These are phyloP conservation scores for Anethum foeniculum DNA, from an alignment of 140 eudicot genomes.

Conservation along the genomic window DNA sequence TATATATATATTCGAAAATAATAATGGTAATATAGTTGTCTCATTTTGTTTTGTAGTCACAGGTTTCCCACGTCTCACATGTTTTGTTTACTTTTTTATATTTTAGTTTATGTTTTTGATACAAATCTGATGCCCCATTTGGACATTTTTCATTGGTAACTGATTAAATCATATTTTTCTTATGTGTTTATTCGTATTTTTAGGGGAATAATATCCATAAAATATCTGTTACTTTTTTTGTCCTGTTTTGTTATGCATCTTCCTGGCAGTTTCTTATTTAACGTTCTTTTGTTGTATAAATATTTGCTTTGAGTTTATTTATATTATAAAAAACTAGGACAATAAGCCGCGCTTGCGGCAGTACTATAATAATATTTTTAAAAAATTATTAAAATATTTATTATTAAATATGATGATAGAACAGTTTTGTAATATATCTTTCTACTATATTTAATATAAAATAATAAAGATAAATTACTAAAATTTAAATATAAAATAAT, in stretches of 20 bases:
- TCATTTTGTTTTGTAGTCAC: slow-evolving; percentile 7
- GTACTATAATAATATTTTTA: too few relatives aligned
- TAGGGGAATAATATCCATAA: not conserved
- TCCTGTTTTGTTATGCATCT: not conserved
- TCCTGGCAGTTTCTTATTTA: not conserved
- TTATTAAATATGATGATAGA: too few relatives aligned
- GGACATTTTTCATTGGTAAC: not conserved
- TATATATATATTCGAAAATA: too few relatives aligned
- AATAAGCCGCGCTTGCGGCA: too few relatives aligned
- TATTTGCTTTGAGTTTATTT: too few relatives aligned
- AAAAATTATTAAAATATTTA: too few relatives aligned
- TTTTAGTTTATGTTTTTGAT: not conserved
- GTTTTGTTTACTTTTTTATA: not conserved
- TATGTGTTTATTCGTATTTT: not conserved
- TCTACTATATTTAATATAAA: too few relatives aligned
- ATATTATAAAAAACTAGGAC: too few relatives aligned
- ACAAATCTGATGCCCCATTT: not conserved
- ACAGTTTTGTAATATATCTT: too few relatives aligned
- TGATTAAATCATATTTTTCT: not conserved
- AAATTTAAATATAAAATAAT: too few relatives aligned
- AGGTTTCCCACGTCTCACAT: slow-evolving; percentile 13
- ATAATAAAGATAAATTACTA: too few relatives aligned
- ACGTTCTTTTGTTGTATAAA: not conserved
- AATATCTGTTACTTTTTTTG: not conserved
- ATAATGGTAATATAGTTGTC: not conserved